Evolutionary conservation across 164 flowering plant species (phyloP), one percentile per base, ranked within the genome.

Genomic region (Dillenia suffruticosa): DNA sequence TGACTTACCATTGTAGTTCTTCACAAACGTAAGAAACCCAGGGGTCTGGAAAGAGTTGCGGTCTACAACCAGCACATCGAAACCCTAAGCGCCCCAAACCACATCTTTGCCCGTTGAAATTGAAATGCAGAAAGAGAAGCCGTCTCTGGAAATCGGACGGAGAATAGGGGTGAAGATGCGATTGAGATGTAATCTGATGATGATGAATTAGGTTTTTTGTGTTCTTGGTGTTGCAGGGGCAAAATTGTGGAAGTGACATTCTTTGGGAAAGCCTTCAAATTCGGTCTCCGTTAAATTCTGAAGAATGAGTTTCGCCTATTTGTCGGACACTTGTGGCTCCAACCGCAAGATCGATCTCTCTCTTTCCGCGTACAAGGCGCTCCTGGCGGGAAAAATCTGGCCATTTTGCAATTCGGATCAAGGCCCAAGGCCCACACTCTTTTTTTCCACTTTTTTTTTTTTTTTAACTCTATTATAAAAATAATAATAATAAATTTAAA

Each of bases 191-290:
- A 17, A 51, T 32, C 32, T 9, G 14, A 8, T 16, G 66, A 63
- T 13, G 49, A 16, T 16, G 56, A 48, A 19, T 63, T 12, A 48
- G 45, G 45, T 15, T 63, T 56, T 49, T 43, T 57, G 13, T 48
- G 19, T 48, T 40, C 16, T 57, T 57, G 61, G 68, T 57, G 68
- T 49, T 56, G 55, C 49, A 56, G 9, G 12, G 55, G 1, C 40
- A 32, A 32, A 32, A 56, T 57, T 64, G 68, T 49, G 68, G 62
- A 64, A 46, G 22, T 64, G 68, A 50, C 61, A 64, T 56, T 32
- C 17, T 57, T 45, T 24, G 44, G 22, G 44, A 49, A 57, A 49
- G 46, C 26, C 68, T 57, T 32, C 10, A 57, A 64, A 49, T 55
- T 57, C 68, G 68, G 51, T 40, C 7, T 17, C 58, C 58, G 14